Conservation (phyloP, 805 yeast species). For the Schwanniomyces polymorphus region DNA sequence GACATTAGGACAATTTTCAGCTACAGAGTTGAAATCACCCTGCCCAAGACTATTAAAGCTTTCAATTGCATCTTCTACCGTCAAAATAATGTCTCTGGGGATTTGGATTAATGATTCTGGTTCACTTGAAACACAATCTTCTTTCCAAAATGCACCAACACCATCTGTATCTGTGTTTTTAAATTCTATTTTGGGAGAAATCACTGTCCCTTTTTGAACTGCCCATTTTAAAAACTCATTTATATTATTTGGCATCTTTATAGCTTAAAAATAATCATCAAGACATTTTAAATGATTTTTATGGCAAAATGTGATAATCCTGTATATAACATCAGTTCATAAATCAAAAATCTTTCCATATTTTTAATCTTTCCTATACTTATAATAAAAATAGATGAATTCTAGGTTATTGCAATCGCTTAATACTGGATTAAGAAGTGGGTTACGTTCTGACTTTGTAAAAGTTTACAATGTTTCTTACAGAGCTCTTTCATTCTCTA, state of each 20-base stretch:
- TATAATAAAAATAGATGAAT: background rate
- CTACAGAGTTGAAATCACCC: slow-evolving; percentile 4
- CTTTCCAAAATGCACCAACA: slow-evolving; percentile 23
- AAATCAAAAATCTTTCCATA: background rate
- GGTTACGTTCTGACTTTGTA: background rate
- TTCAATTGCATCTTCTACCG: slow-evolving; percentile 23
- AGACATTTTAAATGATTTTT: too few relatives aligned
- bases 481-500: background rate
- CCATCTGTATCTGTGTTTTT: slow-evolving; percentile 16
- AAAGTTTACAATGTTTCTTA: background rate
- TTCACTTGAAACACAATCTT: slow-evolving; percentile 2
- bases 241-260: slow-evolving; percentile 3
- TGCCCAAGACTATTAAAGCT: slow-evolving; percentile 10
- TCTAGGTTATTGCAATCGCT: background rate
- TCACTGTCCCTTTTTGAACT: slow-evolving; percentile 23
- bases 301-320: background rate
- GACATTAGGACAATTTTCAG: slow-evolving; percentile 15
- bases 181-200: slow-evolving; percentile 23
- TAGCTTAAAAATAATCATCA: background rate
- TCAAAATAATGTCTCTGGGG: slow-evolving; percentile 17
- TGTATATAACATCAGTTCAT: background rate
- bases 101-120: slow-evolving; percentile 13
- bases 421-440: background rate
- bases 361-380: background rate
- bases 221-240: slow-evolving; percentile 31